A percentile compares a stretch with the other conserved stretches of the same genome.
phyloP scores from a whole-genome alignment of 805 yeast genomes.

The Wickerhamiella australiensis region DNA sequence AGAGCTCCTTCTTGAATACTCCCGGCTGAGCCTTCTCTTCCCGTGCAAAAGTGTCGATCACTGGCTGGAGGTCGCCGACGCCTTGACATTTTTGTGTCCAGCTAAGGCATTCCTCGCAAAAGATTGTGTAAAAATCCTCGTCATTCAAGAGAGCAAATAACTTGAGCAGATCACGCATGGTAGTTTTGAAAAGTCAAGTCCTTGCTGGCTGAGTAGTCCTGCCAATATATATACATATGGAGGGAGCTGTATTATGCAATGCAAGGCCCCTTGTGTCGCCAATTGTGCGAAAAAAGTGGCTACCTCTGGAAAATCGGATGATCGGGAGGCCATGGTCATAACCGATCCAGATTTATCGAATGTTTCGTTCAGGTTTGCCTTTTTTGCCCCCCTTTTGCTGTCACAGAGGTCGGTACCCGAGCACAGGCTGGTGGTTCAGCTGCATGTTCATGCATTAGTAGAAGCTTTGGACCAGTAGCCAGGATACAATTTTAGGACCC shows the following conservation, averaged over 20 bases:
- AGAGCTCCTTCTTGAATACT: slow-evolving; percentile 4
- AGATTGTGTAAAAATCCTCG: slow-evolving; percentile 19
- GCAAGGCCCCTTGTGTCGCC: slow-evolving; percentile 4
- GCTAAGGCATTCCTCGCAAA: slow-evolving; percentile 7
- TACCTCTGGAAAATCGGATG: not conserved
- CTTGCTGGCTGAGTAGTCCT: not conserved
- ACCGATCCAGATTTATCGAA: not conserved
- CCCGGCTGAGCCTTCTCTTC: slow-evolving; percentile 11
- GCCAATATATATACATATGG: not conserved
- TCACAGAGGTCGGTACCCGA: not conserved
- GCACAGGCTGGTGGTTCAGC: not conserved
- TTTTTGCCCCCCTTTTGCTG: too few relatives aligned
- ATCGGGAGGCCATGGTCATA: not conserved
- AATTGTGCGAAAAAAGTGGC: not conserved
- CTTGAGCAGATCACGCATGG: slow-evolving; percentile 11
- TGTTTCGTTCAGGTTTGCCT: not conserved
- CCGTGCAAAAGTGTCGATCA: slow-evolving; percentile 1
- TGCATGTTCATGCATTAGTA: not conserved
- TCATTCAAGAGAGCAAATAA: slow-evolving; percentile 9
- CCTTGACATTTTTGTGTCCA: slow-evolving; percentile 9
- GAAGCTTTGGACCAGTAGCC: not conserved
- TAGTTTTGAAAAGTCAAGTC: not conserved
- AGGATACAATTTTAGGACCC: not conserved
- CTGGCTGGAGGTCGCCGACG: slow-evolving; percentile 7
- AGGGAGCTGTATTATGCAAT: not conserved